These are phyloP conservation scores for Globisporangium heterothallicum DNA, from an alignment of 352 stramenopile species.

Conservation along the genomic window DNA sequence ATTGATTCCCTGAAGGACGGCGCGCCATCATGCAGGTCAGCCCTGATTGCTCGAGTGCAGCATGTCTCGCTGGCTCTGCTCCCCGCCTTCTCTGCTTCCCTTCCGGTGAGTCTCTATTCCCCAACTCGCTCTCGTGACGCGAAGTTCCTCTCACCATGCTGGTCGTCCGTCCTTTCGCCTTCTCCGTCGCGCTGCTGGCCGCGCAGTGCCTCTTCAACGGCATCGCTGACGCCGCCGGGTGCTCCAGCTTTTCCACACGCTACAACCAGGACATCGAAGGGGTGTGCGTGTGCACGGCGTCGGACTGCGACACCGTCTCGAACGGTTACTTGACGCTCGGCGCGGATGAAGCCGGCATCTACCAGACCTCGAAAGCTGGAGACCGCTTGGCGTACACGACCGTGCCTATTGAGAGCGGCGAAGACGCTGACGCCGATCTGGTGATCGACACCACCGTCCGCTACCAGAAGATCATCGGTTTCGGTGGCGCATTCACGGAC, in stretches of 20 bases:
- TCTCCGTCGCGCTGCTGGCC: slow-evolving; percentile 6
- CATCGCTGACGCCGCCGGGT: slow-evolving; percentile 6
- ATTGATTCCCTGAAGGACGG: too few relatives aligned
- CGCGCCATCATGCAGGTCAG: neutral
- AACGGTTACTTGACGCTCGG: slow-evolving; percentile 39
- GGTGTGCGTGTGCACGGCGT: slow-evolving; percentile 45
- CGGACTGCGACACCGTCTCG: slow-evolving; percentile 45
- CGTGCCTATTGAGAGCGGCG: slow-evolving; percentile 14
- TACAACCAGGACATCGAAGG: slow-evolving; percentile 42
- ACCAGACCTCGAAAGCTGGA: slow-evolving; percentile 42
- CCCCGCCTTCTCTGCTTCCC: neutral
- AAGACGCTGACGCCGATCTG: slow-evolving; percentile 26
- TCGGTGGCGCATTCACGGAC: slow-evolving; percentile 89
- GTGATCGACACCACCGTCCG: slow-evolving; percentile 40
- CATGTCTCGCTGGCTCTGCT: neutral
- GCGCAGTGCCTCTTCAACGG: slow-evolving; percentile 13
- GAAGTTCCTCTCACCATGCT: slow-evolving; percentile 11
- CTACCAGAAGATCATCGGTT: slow-evolving; percentile 83
- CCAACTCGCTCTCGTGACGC: slow-evolving; percentile 3
- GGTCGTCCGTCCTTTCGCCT: slow-evolving; percentile 10
- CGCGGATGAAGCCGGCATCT: slow-evolving; percentile 35
- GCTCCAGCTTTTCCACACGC: slow-evolving; percentile 28
- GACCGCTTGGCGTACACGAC: slow-evolving; percentile 42
- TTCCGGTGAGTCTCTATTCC: slow-evolving; percentile 2
- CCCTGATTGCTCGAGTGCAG: neutral